Evolutionary conservation across 192 early-diverging fungal species (phyloP).

Genomic region (Backusella psychrophila): DNA sequence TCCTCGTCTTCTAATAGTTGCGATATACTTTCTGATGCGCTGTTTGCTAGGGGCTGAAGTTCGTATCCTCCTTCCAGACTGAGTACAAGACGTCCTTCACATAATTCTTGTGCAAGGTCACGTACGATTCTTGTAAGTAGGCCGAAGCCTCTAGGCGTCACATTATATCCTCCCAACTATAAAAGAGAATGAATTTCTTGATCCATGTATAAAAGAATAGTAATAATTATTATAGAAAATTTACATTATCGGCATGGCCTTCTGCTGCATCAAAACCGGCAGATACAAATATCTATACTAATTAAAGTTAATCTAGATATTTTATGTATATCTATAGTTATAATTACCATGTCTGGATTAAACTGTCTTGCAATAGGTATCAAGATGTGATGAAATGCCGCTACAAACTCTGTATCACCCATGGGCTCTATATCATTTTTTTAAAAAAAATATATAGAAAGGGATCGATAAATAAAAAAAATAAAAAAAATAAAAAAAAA

Average conservation of each 20-base stretch:
- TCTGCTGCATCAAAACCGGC: conserved; percentile 78
- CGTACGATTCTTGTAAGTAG: conserved; percentile 64
- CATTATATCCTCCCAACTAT: conserved; percentile 65
- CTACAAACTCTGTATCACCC: conserved; percentile 72
- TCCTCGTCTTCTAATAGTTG: conserved; percentile 39
- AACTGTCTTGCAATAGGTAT: conserved; percentile 73
- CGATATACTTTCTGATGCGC: conserved; percentile 39
- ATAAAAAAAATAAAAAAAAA: not conserved
- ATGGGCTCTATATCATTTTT: conserved; percentile 40
- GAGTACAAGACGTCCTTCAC: conserved; percentile 59
- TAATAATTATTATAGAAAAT: not conserved
- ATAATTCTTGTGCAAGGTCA: conserved; percentile 50
- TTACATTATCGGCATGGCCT: conserved; percentile 59
- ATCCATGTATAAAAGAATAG: too few species aligned
- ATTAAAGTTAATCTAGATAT: not conserved
- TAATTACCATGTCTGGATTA: conserved; percentile 63
- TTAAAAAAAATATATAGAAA: not conserved
- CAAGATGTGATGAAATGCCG: conserved; percentile 64
- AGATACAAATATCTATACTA: conserved; percentile 50
- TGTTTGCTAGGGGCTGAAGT: conserved; percentile 43
- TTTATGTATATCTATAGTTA: conserved; percentile 3
- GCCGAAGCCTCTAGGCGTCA: conserved; percentile 65
- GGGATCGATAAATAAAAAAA: not conserved
- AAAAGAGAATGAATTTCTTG: not conserved
- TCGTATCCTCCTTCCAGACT: conserved; percentile 62